Evolutionary conservation across 106 monocot genomes (phyloP).

Genomic region (Iris macrosiphon): DNA sequence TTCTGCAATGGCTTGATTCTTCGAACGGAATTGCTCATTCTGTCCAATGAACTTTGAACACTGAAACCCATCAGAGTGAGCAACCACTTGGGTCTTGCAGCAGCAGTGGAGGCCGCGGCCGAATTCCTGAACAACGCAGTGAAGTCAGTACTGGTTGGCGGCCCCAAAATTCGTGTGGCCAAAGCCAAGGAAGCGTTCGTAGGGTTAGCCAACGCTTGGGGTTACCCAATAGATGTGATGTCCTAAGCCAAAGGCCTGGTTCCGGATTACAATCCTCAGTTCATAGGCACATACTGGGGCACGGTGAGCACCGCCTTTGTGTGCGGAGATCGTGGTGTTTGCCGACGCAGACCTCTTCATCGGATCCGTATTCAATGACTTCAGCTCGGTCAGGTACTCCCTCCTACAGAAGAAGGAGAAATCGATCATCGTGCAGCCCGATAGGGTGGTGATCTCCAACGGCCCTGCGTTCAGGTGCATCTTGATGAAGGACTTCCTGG

Average conservation of each 20-base stretch:
- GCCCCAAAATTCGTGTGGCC: no score
- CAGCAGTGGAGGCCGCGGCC: constrained; percentile 31
- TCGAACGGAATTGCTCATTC: no score
- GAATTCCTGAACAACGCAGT: constrained; percentile 33
- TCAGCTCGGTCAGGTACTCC: constrained; percentile 45
- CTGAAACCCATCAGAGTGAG: no score
- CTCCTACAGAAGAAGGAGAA: constrained; percentile 45
- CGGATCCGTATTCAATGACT: constrained; percentile 40
- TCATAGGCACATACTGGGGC: constrained; percentile 45
- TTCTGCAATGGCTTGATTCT: neutral
- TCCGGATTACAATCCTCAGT: constrained; percentile 24
- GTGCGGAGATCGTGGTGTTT: constrained; percentile 35
- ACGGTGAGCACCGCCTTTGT: constrained; percentile 29
- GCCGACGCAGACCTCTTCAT: constrained; percentile 36
- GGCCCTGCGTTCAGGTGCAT: constrained; percentile 43
- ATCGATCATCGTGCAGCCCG: constrained; percentile 39
- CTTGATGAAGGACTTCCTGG: constrained; percentile 38
- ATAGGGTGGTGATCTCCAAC: constrained; percentile 29
- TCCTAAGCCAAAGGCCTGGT: constrained; percentile 34
- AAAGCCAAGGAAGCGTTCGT: constrained; percentile 24
- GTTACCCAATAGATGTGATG: constrained; percentile 31
- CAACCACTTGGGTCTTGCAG: constrained; percentile 30
- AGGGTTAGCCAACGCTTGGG: constrained; percentile 21
- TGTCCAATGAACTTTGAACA: no score
- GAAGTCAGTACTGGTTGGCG: constrained; percentile 31